Percentiles rank a stretch among this genome's conserved stretches.
Conservation (phyloP, 352 stramenopile species). For the Phytophthora megakarya region DNA sequence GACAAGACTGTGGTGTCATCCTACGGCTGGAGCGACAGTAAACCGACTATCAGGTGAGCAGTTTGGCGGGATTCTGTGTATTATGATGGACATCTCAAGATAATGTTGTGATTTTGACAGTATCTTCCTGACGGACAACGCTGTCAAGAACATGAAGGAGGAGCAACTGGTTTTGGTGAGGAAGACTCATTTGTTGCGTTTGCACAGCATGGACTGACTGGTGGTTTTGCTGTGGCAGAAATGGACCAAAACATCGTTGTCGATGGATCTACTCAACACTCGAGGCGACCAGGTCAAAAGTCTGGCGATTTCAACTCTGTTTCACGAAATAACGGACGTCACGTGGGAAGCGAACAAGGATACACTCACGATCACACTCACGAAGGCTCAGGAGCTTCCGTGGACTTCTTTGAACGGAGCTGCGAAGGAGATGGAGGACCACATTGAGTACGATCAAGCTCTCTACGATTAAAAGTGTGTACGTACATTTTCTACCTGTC, state of each 20-base stretch:
- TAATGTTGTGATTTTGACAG: conserved; percentile 31
- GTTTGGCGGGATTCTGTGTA: no score
- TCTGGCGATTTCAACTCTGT: conserved; percentile 77
- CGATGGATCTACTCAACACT: conserved; percentile 61
- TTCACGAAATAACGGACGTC: conserved; percentile 65
- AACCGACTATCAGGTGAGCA: conserved; percentile 62
- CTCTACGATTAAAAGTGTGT: conserved; percentile 66
- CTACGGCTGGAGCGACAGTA: conserved; percentile 82
- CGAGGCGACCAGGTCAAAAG: conserved; percentile 55
- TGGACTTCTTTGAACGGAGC: conserved; percentile 87
- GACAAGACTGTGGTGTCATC: conserved; percentile 52
- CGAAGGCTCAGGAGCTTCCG: conserved; percentile 54
- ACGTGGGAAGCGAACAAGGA: conserved; percentile 65
- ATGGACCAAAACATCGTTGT: conserved; percentile 81
- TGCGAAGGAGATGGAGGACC: conserved; percentile 79
- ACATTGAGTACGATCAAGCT: conserved; percentile 87
- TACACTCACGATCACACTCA: conserved; percentile 70
- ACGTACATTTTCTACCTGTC: not conserved
- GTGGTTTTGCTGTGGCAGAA: conserved; percentile 42
- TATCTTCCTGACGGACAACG: conserved; percentile 79
- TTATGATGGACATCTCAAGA: no score
- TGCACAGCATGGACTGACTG: conserved; percentile 8
- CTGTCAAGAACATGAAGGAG: conserved; percentile 52
- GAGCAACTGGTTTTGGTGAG: conserved; percentile 72
- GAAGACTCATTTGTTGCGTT: not conserved